phyloP scores from a whole-genome alignment of 208 protist species.

The Trypanosoma caninum region DNA sequence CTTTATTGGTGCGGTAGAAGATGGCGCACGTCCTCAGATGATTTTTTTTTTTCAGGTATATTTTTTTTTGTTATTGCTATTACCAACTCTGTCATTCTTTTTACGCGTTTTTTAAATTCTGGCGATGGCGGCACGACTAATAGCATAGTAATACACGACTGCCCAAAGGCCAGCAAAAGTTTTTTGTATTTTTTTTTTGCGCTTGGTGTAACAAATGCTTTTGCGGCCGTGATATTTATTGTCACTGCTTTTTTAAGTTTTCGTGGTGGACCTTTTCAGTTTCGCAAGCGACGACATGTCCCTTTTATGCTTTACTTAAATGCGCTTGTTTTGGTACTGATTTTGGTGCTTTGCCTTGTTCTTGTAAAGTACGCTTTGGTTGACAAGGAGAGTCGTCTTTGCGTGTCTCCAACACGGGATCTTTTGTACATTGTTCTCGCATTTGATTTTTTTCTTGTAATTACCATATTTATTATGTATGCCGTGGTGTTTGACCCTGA shows the following conservation, averaged over 20 bases:
- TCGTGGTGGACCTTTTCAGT: conserved; percentile 67
- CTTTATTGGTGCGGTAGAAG: conserved; percentile 65
- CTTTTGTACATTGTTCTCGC: conserved; percentile 33
- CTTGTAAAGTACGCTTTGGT: conserved; percentile 38
- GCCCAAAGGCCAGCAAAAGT: conserved; percentile 9
- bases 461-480: conserved; percentile 38
- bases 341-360: conserved; percentile 30
- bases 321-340: conserved; percentile 14
- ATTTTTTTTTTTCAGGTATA: conserved; percentile 66
- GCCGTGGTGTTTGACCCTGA: conserved; percentile 49
- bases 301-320: conserved; percentile 56
- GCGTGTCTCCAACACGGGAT: conserved; percentile 16
- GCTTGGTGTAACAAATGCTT: conserved; percentile 33
- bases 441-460: conserved; percentile 34
- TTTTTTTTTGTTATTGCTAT: conserved; percentile 40
- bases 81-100: conserved; percentile 18
- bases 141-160: conserved; percentile 16
- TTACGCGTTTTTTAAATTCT: conserved; percentile 6
- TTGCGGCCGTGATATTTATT: conserved; percentile 35
- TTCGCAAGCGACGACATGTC: conserved; percentile 52
- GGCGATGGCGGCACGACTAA: too few relatives aligned
- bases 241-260: conserved; percentile 37
- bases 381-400: conserved; percentile 27
- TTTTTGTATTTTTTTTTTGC: conserved; percentile 28
- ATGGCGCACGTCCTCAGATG: conserved; percentile 72